Evolutionary conservation across 202 grass and related monocot species (phyloP).

Genomic region (Schoenoplectus tabernaemontani): DNA sequence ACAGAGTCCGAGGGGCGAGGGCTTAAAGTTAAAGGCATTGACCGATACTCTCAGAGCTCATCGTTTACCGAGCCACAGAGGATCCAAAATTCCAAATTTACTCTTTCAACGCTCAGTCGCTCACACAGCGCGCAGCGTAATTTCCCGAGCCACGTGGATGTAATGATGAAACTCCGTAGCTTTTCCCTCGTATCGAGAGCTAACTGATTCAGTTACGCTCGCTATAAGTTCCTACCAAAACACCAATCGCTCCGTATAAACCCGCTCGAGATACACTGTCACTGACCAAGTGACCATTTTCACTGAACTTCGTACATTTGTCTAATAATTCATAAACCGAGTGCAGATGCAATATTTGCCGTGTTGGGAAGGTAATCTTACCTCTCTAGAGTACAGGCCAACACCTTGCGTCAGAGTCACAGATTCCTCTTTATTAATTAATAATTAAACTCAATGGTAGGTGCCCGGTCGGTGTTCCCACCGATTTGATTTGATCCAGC

Average conservation of each 20-base stretch:
- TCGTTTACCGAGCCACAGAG: not conserved
- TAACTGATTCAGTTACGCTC: not conserved
- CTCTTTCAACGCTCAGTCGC: not conserved
- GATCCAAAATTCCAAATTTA: not conserved
- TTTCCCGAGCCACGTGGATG: not conserved
- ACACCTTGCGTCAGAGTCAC: not conserved
- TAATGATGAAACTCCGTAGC: not conserved
- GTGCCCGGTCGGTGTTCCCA: not conserved
- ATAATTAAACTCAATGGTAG: not conserved
- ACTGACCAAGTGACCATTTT: not conserved
- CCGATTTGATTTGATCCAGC: conserved; percentile 1
- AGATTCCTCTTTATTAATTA: conserved; percentile 7
- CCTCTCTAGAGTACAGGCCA: not conserved
- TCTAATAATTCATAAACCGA: not conserved
- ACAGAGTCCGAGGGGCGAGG: too few relatives aligned
- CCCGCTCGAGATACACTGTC: not conserved
- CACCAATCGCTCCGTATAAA: not conserved
- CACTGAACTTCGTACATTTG: not conserved
- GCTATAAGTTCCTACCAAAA: not conserved
- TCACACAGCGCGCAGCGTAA: not conserved
- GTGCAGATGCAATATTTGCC: not conserved
- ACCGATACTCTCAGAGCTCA: not conserved
- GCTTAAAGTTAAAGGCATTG: too few relatives aligned
- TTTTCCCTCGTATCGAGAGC: not conserved
- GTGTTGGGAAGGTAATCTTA: not conserved